Conservation (phyloP, 148 eudicot species). For the Chenopodium berlandieri region DNA sequence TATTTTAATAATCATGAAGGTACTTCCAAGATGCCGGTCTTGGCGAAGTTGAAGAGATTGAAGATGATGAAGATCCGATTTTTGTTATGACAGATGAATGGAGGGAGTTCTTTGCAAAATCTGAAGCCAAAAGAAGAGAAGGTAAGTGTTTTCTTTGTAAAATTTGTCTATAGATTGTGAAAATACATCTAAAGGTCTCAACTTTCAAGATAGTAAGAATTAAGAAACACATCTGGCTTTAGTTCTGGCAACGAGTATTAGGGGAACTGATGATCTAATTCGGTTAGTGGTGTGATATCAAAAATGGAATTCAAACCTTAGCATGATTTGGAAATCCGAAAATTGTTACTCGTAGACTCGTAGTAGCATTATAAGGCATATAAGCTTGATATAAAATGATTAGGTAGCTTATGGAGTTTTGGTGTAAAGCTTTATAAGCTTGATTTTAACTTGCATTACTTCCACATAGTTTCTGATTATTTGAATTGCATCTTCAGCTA, state of each 20-base stretch:
- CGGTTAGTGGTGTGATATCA: not conserved
- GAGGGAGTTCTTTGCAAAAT: constrained; percentile 84
- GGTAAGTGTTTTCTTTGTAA: constrained; percentile 26
- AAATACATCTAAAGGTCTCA: not conserved
- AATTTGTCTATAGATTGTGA: not conserved
- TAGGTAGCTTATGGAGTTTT: no score
- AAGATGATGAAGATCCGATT: constrained; percentile 60
- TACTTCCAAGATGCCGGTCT: constrained; percentile 23
- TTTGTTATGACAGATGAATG: constrained; percentile 85
- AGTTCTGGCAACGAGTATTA: no score
- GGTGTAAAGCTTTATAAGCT: no score
- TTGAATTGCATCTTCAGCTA: constrained; percentile 34
- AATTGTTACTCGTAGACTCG: not conserved
- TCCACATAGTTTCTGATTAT: not conserved
- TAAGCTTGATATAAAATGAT: no score
- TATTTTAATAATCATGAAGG: not conserved
- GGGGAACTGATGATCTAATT: not conserved
- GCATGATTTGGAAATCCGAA: not conserved
- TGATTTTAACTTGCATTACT: not conserved
- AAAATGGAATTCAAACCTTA: not conserved
- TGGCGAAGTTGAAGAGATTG: constrained; percentile 33
- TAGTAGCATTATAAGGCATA: no score
- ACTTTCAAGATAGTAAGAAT: no score
- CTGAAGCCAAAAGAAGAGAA: constrained; percentile 70
- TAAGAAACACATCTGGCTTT: no score